phyloP scores from a whole-genome alignment of 371 early-diverging fungal species.

The Lichtheimia ornata region DNA sequence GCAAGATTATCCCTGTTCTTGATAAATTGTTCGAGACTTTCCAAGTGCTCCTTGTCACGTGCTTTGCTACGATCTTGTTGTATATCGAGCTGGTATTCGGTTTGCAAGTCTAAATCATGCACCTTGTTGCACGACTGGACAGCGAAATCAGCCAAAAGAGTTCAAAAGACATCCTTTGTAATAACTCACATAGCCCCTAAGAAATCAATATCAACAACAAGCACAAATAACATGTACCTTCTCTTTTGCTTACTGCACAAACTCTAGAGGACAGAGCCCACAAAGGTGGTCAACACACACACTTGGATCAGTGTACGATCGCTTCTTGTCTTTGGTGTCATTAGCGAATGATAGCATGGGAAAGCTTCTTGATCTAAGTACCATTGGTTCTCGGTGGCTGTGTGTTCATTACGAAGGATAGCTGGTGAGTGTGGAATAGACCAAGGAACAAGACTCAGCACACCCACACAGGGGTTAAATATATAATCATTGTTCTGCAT shows the following conservation, averaged over 20 bases:
- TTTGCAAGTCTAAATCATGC: background rate
- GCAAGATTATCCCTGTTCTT: background rate
- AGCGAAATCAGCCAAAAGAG: background rate
- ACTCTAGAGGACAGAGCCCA: constrained; percentile 16
- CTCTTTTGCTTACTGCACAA: constrained; percentile 3
- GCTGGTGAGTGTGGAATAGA: no score
- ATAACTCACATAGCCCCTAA: no score
- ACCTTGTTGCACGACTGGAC: background rate
- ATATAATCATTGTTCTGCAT: no score
- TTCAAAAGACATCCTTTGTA: no score
- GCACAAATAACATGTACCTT: no score
- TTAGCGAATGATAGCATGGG: background rate
- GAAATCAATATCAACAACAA: no score
- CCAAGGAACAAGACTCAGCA: no score
- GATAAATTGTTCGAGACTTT: background rate
- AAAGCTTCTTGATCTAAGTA: no score
- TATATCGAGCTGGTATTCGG: constrained; percentile 3
- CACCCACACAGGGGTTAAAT: no score
- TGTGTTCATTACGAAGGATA: no score
- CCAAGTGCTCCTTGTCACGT: constrained; percentile 7
- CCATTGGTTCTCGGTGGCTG: no score
- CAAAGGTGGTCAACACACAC: constrained; percentile 16
- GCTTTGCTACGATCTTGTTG: constrained; percentile 7
- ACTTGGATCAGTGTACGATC: constrained; percentile 6
- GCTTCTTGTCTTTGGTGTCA: background rate